Base-by-base conservation (phyloP, 2,329 filamentous ascomycete genomes). In the Xylaria hypoxylon region DNA sequence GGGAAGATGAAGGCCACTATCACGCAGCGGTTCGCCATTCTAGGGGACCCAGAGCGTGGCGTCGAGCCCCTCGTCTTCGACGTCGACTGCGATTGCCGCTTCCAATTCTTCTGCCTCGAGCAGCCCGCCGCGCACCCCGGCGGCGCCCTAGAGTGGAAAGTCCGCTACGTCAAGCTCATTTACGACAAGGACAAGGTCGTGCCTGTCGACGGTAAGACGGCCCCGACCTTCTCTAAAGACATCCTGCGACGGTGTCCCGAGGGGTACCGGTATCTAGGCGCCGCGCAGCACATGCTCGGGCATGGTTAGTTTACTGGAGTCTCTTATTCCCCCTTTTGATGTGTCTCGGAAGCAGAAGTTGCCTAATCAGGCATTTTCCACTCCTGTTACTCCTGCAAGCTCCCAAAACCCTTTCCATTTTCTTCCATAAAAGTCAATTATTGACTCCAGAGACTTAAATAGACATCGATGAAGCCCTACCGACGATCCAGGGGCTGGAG, bases 1-100 rank as follows among this genome's bases (percentile, higher is more conserved):
- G 82, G 82, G 69, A 85, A 85, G 78, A 85, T 85, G 83, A 85
- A 85, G 78, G 82, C 83, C 8, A 85, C 83, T 60, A 85, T 85
- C 75, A 85, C 83, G 3, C 83, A 85, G 72, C 81, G 84, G 42
- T 84, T 85, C 75, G 70, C 56, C 19, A 71, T 73, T 28, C 62
- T 65, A 11, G 69, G 61, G 1, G 63, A 68, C n/a, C n/a, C 60
- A 22, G 60, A 64, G 40, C 58, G 57, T 28, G 74, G 69, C 19
- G 53, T 75, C 62, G 73, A 77, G 52, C 77, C 77, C 53, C 67
- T 77, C 64, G 75, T 79, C 67, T 83, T 79, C 69, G 83, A 85
- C 68, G 80, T 85, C 57, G 83, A 85, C 76, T 85, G 83, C 73
- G 83, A 85, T 75, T 82, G 79, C 68, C 81, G 81, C 26, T 85